Evolutionary conservation across 2,329 filamentous ascomycete species (phyloP), one percentile per base, ranked within the genome.

Genomic region (Cladophialophora bantiana): DNA sequence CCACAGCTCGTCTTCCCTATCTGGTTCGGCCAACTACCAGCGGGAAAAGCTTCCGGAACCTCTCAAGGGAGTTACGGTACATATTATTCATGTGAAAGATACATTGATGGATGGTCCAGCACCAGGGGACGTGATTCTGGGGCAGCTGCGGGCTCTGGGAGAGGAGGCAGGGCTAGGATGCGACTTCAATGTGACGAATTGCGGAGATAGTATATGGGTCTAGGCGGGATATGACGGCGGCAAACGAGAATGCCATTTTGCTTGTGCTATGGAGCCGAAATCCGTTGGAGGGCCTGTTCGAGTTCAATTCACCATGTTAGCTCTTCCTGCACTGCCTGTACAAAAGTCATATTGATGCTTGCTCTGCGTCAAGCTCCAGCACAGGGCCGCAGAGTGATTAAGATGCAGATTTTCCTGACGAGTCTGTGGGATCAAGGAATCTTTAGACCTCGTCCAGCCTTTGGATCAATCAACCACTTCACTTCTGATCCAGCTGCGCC

Each of bases 81-180:
- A 97, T 58, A 88, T 98, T 63, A 98, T 98, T 42, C 95, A 99
- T 76, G 87, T 98, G 74, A 99, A 99, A 77, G 94, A 98, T 71
- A 90, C 86, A 26, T 81, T 97, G 63, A 82, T 84, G 7, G 93
- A 97, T 75, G 92, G 88, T 0, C 86, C 87, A 32, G 77, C 81
- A 56, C 87, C 85, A 1, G 85, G 83, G 40, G 88, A 92, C 3
- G 84, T 80, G 1, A 96, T 98, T 40, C 73, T 95, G 26, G 75
- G 82, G 67, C 88, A 97, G 76, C 78, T 98, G 58, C 76, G 80
- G 18, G 86, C 87, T 32, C 83, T 92, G 66, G 92, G 94, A 67
- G 79, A 83, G 61, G 86, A 87, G 12, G 84, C 81, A 7, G 84
- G 85, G 54, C 78, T 97, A 56, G 94, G 94, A 0, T 96, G 92